These are phyloP conservation scores for Mikania micrantha DNA, from an alignment of 129 eudicot genomes.

Conservation along the genomic window DNA sequence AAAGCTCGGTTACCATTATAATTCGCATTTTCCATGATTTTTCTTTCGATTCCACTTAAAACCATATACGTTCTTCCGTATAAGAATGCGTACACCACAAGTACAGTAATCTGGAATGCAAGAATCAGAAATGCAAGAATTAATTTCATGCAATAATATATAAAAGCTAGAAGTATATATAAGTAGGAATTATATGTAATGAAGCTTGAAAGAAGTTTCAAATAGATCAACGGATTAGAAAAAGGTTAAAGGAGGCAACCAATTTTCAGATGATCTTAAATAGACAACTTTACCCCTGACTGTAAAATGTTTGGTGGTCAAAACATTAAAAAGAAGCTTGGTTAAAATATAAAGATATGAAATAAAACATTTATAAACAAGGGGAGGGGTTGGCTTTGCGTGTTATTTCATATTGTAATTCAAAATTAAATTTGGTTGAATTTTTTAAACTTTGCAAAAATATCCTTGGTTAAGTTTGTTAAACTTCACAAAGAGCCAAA, in stretches of 20 bases:
- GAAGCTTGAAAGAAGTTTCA: neutral
- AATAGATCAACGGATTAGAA: neutral
- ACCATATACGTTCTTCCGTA: slow-evolving; percentile 85
- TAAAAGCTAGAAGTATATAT: slow-evolving; percentile 5
- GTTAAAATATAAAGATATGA: neutral
- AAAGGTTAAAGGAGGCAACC: neutral
- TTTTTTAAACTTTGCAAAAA: neutral
- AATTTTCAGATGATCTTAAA: neutral
- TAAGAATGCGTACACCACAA: slow-evolving; percentile 61
- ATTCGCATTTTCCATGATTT: slow-evolving; percentile 44
- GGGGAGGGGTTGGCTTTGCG: neutral
- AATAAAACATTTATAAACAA: neutral
- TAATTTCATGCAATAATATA: neutral
- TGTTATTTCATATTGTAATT: neutral
- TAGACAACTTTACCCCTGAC: neutral
- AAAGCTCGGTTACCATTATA: slow-evolving; percentile 38
- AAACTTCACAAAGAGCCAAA: neutral
- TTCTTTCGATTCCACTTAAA: slow-evolving; percentile 75
- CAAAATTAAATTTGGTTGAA: neutral
- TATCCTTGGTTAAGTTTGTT: neutral
- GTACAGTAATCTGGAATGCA: slow-evolving; percentile 70
- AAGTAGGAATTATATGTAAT: neutral
- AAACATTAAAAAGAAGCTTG: neutral
- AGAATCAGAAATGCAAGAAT: slow-evolving; percentile 5
- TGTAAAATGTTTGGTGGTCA: neutral